Evolutionary conservation across 345 rosid species (phyloP).

Genomic region (Eucalyptus grandis): DNA sequence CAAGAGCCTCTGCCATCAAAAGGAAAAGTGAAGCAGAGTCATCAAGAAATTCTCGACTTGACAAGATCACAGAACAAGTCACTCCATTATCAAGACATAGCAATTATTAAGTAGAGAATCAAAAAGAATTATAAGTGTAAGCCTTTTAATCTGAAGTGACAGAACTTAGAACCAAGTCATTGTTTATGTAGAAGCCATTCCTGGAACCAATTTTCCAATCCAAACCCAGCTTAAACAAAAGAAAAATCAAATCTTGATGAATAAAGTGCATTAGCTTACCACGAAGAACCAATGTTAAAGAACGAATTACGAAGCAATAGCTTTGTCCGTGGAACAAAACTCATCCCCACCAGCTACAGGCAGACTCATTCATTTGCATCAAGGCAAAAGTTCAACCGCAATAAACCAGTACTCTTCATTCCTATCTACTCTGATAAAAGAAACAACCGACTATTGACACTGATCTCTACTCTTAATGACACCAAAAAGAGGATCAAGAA

Average conservation of each 20-base stretch:
- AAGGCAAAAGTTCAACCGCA: not conserved
- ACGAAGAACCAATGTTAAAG: not conserved
- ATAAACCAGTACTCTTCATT: not conserved
- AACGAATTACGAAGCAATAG: not conserved
- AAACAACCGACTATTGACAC: not conserved
- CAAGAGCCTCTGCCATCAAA: conserved; percentile 62
- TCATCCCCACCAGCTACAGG: not conserved
- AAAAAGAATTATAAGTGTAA: not conserved
- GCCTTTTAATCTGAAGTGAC: not conserved
- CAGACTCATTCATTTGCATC: not conserved
- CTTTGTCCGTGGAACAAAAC: not conserved
- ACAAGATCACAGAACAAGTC: not conserved
- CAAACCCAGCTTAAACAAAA: not conserved
- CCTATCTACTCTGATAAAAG: not conserved
- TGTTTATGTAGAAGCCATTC: not conserved
- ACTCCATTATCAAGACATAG: not conserved
- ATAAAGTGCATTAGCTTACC: not conserved
- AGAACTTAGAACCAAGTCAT: not conserved
- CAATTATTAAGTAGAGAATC: not conserved
- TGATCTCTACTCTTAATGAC: not conserved
- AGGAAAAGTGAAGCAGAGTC: not conserved
- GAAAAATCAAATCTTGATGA: not conserved
- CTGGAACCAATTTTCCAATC: not conserved
- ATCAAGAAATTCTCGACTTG: not conserved
- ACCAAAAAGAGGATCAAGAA: not conserved